A percentile compares a stretch with the other conserved stretches of the same genome.
phyloP scores from a whole-genome alignment of 169 alveolate genomes.

The Cryptosporidium andersoni region DNA sequence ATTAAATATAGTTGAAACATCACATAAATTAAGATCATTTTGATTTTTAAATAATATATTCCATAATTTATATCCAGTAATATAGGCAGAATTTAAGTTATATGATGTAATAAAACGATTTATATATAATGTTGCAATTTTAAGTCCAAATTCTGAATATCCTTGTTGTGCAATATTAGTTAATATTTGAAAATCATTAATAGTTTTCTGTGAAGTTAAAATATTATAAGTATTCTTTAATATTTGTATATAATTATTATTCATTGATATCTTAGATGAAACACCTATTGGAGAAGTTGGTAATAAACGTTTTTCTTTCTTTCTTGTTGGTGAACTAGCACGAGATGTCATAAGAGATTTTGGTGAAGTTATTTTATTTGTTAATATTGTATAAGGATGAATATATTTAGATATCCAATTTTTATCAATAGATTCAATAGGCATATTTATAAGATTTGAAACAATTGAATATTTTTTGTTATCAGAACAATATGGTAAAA shows the following conservation, averaged over 20 bases:
- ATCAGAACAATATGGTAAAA: slow-evolving; percentile 42
- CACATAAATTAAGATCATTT: background rate
- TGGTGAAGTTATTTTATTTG: background rate
- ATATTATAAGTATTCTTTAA: slow-evolving; percentile 10
- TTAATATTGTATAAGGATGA: slow-evolving; percentile 3
- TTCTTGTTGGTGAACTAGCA: slow-evolving; percentile 25
- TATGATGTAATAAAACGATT: slow-evolving; percentile 12
- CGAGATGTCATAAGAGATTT: slow-evolving; percentile 37
- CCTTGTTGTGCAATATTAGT: slow-evolving; percentile 19
- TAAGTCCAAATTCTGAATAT: slow-evolving; percentile 11
- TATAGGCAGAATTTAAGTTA: slow-evolving; percentile 26
- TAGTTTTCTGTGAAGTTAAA: too few species aligned
- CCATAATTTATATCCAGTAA: slow-evolving; percentile 28
- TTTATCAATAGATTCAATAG: slow-evolving; percentile 49
- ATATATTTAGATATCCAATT: slow-evolving; percentile 35
- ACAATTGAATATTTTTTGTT: slow-evolving; percentile 12
- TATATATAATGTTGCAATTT: slow-evolving; percentile 29
- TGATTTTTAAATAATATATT: slow-evolving; percentile 5
- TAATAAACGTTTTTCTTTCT: slow-evolving; percentile 34
- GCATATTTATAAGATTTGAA: slow-evolving; percentile 28
- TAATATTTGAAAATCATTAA: background rate
- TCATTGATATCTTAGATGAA: slow-evolving; percentile 21
- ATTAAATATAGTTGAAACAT: slow-evolving; percentile 14
- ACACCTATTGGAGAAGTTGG: slow-evolving; percentile 60
- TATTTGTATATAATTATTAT: slow-evolving; percentile 21